Conservation (phyloP, 129 eudicot species). For the Silybum marianum region DNA sequence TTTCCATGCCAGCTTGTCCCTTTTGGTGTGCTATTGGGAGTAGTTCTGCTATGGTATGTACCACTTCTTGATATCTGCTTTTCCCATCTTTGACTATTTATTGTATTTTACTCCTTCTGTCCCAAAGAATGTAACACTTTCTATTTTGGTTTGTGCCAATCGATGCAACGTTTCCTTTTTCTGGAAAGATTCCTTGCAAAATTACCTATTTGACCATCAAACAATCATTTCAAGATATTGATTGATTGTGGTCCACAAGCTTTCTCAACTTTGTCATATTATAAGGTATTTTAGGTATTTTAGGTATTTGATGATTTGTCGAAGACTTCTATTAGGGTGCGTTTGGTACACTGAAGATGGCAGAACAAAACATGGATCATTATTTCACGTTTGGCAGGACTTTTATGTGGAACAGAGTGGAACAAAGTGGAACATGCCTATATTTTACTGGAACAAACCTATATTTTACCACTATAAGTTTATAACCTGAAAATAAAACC, state of each 20-base stretch:
- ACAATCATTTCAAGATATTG: neutral
- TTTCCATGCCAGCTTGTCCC: conserved; percentile 73
- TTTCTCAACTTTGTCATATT: neutral
- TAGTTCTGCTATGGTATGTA: conserved; percentile 74
- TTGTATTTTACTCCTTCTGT: neutral
- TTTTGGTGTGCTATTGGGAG: conserved; percentile 68
- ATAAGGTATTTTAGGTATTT: conserved; percentile 1
- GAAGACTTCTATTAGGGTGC: neutral
- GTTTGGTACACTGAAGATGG: too few relatives aligned
- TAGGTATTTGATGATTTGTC: conserved; percentile 2
- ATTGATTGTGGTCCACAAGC: neutral
- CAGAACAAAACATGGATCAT: too few relatives aligned
- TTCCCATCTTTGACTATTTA: conserved; percentile 4
- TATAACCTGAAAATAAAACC: too few relatives aligned
- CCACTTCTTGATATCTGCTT: neutral
- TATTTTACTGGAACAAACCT: too few relatives aligned
- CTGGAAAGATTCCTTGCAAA: neutral
- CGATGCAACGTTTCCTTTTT: neutral
- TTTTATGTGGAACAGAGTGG: too few relatives aligned
- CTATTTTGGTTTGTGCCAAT: neutral
- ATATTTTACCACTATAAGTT: too few relatives aligned
- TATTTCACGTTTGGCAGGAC: too few relatives aligned
- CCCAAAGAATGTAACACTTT: neutral
- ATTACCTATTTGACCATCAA: neutral
- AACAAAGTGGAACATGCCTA: too few relatives aligned